Evolutionary conservation across 495 filamentous ascomycete genomes (phyloP).

Genomic region (Penicillium roqueforti): DNA sequence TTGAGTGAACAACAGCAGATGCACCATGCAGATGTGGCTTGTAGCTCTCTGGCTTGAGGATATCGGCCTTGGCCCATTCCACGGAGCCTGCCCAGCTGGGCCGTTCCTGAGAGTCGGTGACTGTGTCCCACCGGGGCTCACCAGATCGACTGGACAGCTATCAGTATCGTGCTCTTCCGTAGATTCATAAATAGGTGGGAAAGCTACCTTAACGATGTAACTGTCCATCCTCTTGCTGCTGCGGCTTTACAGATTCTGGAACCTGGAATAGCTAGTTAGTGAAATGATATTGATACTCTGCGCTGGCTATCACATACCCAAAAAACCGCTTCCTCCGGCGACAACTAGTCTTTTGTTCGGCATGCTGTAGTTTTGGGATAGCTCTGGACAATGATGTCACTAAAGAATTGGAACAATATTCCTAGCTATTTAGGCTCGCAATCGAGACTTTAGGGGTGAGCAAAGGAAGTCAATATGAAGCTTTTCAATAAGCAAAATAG

Average conservation of each 20-base stretch:
- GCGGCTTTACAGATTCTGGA: slow-evolving; percentile 90
- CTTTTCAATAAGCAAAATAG: neutral
- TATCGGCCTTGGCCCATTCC: slow-evolving; percentile 81
- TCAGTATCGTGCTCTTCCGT: neutral
- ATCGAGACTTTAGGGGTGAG: neutral
- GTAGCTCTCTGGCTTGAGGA: slow-evolving; percentile 77
- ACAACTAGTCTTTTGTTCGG: slow-evolving; percentile 73
- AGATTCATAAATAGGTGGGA: neutral
- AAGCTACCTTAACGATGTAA: slow-evolving; percentile 77
- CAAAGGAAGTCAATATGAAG: too few species aligned
- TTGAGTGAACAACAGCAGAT: slow-evolving; percentile 81
- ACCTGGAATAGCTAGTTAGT: slow-evolving; percentile 40
- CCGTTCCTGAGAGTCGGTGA: slow-evolving; percentile 66
- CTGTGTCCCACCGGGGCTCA: slow-evolving; percentile 72
- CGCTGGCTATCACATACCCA: slow-evolving; percentile 48
- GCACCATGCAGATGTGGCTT: slow-evolving; percentile 64
- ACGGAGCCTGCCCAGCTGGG: slow-evolving; percentile 80
- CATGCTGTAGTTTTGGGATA: slow-evolving; percentile 27
- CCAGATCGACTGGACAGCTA: slow-evolving; percentile 69
- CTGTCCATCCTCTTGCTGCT: slow-evolving; percentile 75
- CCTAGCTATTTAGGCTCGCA: neutral
- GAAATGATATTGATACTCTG: neutral
- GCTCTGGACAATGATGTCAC: slow-evolving; percentile 42
- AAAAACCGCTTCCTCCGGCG: slow-evolving; percentile 91
- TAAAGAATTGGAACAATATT: slow-evolving; percentile 35